Evolutionary conservation across 495 filamentous ascomycete genomes (phyloP).

Genomic region (Daldinia grandis): DNA sequence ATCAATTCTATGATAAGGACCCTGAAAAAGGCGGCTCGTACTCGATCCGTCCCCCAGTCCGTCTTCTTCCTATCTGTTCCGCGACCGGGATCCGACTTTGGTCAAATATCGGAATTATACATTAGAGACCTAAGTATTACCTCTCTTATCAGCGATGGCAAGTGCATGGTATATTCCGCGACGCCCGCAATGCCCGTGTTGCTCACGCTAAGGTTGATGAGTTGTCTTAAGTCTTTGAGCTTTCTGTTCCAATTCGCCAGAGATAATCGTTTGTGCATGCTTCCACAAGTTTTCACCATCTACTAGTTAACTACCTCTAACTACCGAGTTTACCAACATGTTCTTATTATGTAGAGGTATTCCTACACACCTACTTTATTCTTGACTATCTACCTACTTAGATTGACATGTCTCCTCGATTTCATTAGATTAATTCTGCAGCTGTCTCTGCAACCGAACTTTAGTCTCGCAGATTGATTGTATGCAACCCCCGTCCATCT

Average conservation of each 20-base stretch:
- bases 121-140: slow-evolving; percentile 3
- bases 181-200: not conserved
- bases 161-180: slow-evolving; percentile 14
- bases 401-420: not conserved
- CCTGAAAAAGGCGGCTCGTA: slow-evolving; percentile 20
- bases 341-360: not conserved
- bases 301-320: not conserved
- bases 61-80: slow-evolving; percentile 37
- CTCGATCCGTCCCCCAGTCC: not conserved
- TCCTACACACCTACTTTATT: slow-evolving; percentile 1
- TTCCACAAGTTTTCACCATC: not conserved
- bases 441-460: slow-evolving; percentile 3
- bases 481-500: slow-evolving; percentile 26
- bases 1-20: not conserved
- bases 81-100: slow-evolving; percentile 22
- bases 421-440: slow-evolving; percentile 23
- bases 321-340: not conserved
- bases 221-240: slow-evolving; percentile 3
- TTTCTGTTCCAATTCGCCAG: slow-evolving; percentile 30
- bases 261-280: slow-evolving; percentile 23
- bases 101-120: not conserved
- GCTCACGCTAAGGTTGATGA: slow-evolving; percentile 10
- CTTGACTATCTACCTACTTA: not conserved
- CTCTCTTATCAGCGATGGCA: slow-evolving; percentile 31
- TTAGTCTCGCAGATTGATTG: slow-evolving; percentile 19